Conservation (phyloP, 129 eudicot species). For the Silybum marianum region DNA sequence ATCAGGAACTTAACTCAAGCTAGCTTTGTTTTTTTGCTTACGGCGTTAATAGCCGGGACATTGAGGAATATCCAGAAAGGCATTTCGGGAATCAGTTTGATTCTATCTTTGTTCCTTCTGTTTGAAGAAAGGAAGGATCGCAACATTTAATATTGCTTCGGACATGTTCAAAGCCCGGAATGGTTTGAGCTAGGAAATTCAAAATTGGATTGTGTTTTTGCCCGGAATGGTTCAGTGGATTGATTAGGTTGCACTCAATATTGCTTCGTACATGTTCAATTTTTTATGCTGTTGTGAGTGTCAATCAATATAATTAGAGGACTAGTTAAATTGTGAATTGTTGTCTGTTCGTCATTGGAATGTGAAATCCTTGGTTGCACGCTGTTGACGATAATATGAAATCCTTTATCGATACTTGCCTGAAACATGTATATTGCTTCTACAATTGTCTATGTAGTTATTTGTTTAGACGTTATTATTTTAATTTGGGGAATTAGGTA, state of each 20-base stretch:
- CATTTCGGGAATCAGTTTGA: no score
- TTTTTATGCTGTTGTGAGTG: no score
- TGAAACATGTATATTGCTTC: not conserved
- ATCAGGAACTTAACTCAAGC: slow-evolving; percentile 7
- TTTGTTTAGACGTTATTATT: not conserved
- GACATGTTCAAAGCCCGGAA: no score
- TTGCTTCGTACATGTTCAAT: no score
- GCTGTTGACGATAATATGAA: no score
- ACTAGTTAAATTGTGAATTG: slow-evolving; percentile 5
- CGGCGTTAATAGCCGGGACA: no score
- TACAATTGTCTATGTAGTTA: not conserved
- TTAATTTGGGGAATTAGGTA: not conserved
- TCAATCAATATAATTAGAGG: not conserved
- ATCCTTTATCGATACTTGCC: not conserved
- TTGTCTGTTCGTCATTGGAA: not conserved
- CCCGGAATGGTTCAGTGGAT: not conserved
- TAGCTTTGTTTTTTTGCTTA: not conserved
- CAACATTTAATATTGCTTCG: slow-evolving; percentile 1
- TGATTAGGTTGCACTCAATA: no score
- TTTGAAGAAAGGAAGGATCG: no score
- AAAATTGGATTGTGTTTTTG: not conserved
- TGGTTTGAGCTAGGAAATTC: slow-evolving; percentile 17
- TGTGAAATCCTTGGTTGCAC: no score
- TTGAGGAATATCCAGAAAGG: no score
- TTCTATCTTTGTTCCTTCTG: no score